These are phyloP conservation scores for Yarrowia sp. DNA, from an alignment of 805 yeast genomes.

Conservation along the genomic window DNA sequence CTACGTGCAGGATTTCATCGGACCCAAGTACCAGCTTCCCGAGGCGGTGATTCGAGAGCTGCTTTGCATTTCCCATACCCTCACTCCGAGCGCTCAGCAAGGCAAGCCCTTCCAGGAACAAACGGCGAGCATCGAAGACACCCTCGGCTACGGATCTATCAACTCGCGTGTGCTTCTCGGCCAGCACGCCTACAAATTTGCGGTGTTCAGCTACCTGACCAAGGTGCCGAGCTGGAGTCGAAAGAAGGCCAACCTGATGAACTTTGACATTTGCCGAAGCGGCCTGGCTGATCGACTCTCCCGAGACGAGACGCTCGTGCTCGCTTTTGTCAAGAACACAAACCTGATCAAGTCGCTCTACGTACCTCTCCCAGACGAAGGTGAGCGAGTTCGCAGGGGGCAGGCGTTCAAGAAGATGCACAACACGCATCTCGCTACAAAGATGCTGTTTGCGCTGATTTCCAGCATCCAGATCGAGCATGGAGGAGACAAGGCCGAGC, in stretches of 20 bases:
- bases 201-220: background rate
- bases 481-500: background rate
- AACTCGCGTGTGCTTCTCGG: background rate
- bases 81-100: background rate
- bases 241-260: constrained; percentile 15
- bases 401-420: background rate
- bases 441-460: constrained; percentile 12
- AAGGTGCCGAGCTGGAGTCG: constrained; percentile 19
- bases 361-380: background rate
- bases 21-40: constrained; percentile 3
- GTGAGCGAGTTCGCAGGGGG: background rate
- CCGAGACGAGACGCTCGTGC: background rate
- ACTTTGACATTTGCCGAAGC: constrained; percentile 7
- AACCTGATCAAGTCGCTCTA: background rate
- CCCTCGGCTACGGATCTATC: background rate
- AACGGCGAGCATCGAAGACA: background rate
- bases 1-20: constrained; percentile 5
- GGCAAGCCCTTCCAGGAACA: background rate
- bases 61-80: background rate
- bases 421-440: background rate
- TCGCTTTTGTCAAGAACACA: constrained; percentile 7
- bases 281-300: background rate
- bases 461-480: background rate
- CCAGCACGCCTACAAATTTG: background rate
- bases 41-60: constrained; percentile 7